These are phyloP conservation scores for Ogataea thermomethanolica DNA, from an alignment of 805 yeast genomes.

Conservation along the genomic window DNA sequence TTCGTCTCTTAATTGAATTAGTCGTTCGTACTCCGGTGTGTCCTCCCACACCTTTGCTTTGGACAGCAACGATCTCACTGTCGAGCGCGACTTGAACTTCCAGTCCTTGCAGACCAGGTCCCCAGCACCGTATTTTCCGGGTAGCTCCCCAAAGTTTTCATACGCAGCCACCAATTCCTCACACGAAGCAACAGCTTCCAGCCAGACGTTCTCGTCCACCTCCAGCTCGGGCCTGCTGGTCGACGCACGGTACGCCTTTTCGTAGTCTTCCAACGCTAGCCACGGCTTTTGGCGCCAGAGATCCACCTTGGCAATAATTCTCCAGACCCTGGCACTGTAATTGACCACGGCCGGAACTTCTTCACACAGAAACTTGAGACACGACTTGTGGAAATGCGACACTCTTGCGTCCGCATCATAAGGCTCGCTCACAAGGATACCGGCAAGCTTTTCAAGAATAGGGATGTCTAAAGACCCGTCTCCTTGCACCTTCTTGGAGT, in stretches of 20 bases:
- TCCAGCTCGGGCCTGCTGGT: constrained; percentile 62
- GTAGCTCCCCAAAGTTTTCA: constrained; percentile 79
- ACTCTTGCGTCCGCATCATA: constrained; percentile 34
- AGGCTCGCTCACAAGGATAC: constrained; percentile 55
- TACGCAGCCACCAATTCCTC: constrained; percentile 80
- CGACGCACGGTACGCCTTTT: constrained; percentile 78
- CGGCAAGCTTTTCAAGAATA: constrained; percentile 69
- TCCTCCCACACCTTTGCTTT: constrained; percentile 84
- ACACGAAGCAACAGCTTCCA: constrained; percentile 75
- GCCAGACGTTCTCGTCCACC: constrained; percentile 62
- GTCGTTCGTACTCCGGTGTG: constrained; percentile 68
- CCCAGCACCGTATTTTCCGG: constrained; percentile 75
- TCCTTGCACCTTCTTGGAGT: constrained; percentile 51
- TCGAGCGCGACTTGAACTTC: constrained; percentile 76
- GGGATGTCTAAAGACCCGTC: constrained; percentile 72
- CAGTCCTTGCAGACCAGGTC: constrained; percentile 89
- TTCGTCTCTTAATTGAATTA: constrained; percentile 51
- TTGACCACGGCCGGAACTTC: constrained; percentile 67
- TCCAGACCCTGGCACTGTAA: constrained; percentile 70
- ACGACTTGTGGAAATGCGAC: constrained; percentile 62
- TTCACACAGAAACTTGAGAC: constrained; percentile 68
- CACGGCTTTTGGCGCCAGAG: constrained; percentile 86
- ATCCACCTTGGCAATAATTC: constrained; percentile 79
- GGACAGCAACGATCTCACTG: constrained; percentile 71
- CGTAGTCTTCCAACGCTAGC: constrained; percentile 81